phyloP scores from a whole-genome alignment of 2,329 filamentous ascomycete species.

The Colletotrichum musicola region DNA sequence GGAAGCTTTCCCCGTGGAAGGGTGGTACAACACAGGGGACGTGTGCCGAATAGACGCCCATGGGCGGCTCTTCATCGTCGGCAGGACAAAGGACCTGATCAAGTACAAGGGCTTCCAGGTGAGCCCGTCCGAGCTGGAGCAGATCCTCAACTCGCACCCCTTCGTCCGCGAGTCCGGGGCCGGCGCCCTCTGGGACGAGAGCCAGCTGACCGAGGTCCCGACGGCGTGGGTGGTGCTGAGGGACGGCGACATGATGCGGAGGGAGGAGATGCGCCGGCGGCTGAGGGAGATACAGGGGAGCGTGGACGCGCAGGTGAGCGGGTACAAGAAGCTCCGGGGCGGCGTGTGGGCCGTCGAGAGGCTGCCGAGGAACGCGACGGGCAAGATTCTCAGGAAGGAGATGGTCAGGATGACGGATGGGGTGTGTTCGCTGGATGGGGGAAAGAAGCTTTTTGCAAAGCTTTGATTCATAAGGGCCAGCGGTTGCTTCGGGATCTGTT shows the following conservation, averaged over 20 bases:
- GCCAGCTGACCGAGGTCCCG: slow-evolving; percentile 53
- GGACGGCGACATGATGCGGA: slow-evolving; percentile 26
- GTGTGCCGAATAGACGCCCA: slow-evolving; percentile 52
- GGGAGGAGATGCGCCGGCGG: slow-evolving; percentile 27
- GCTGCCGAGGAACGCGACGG: slow-evolving; percentile 53
- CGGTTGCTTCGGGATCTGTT: no score
- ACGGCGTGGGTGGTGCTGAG: slow-evolving; percentile 53
- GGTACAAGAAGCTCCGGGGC: slow-evolving; percentile 56
- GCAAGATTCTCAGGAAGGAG: slow-evolving; percentile 52
- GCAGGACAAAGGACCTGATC: slow-evolving; percentile 55
- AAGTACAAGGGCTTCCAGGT: slow-evolving; percentile 59
- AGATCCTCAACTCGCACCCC: slow-evolving; percentile 51
- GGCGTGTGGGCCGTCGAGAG: slow-evolving; percentile 50
- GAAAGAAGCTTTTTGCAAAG: not conserved
- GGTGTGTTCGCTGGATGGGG: slow-evolving; percentile 45
- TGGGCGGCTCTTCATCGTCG: slow-evolving; percentile 51
- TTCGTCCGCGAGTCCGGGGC: slow-evolving; percentile 52
- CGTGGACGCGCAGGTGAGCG: slow-evolving; percentile 53
- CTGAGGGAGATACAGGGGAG: slow-evolving; percentile 27
- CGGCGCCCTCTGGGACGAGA: slow-evolving; percentile 51
- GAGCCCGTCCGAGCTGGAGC: slow-evolving; percentile 53
- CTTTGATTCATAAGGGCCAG: slow-evolving; percentile 20
- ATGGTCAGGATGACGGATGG: slow-evolving; percentile 48
- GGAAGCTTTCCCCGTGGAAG: slow-evolving; percentile 51
- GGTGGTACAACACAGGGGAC: slow-evolving; percentile 61